These are phyloP conservation scores for Wickerhamiella sorbophila DNA, from an alignment of 805 yeast species.

Conservation along the genomic window DNA sequence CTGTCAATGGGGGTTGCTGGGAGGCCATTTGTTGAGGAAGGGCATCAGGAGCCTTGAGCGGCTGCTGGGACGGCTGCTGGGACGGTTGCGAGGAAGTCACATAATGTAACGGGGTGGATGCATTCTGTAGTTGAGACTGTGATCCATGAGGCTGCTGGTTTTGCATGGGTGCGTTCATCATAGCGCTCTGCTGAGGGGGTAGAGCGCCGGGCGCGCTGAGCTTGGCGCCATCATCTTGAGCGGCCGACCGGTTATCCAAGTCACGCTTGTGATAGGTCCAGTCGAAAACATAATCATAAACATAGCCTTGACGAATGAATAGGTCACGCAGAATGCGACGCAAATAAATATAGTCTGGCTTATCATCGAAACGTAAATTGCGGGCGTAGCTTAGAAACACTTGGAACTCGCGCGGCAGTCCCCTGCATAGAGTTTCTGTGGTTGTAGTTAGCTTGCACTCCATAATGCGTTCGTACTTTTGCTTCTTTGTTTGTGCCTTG, in stretches of 20 bases:
- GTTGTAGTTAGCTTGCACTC: constrained; percentile 89
- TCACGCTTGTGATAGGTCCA: constrained; percentile 39
- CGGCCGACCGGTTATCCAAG: not conserved
- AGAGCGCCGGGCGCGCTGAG: not conserved
- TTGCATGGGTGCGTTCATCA: no score
- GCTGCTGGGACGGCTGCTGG: not conserved
- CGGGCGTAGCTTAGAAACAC: constrained; percentile 80
- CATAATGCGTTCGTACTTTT: constrained; percentile 90
- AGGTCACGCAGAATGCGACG: constrained; percentile 82
- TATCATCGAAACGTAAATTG: constrained; percentile 84
- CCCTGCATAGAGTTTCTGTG: constrained; percentile 72
- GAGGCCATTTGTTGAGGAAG: not conserved
- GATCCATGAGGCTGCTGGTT: no score
- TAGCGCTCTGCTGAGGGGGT: no score
- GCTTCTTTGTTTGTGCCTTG: constrained; percentile 92
- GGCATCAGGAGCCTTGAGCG: not conserved
- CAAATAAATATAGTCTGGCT: constrained; percentile 83
- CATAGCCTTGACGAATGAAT: constrained; percentile 73
- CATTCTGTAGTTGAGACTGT: no score
- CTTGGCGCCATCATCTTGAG: not conserved
- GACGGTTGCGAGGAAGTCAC: no score
- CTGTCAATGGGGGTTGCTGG: not conserved
- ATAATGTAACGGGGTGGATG: no score
- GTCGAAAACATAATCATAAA: constrained; percentile 88
- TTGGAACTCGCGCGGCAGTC: constrained; percentile 81